A percentile compares a stretch with the other conserved stretches of the same genome.
Evolutionary conservation across 2,329 filamentous ascomycete species (phyloP).

Genomic region (Fusarium nodosum): DNA sequence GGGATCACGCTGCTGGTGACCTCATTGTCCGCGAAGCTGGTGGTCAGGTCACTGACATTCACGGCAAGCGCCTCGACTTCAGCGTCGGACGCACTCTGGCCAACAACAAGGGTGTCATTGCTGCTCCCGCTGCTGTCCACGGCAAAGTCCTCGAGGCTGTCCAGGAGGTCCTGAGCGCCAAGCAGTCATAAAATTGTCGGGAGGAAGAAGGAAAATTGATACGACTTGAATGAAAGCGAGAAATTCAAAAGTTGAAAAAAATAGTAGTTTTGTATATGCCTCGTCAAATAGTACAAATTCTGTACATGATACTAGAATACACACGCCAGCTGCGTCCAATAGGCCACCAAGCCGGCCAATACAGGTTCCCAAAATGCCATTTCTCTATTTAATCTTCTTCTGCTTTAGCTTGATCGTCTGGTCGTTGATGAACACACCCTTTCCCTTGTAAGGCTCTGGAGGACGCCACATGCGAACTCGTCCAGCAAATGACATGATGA

Average conservation of each 20-base stretch:
- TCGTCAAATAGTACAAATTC: constrained; percentile 52
- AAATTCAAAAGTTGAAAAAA: constrained; percentile 40
- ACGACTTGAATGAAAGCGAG: constrained; percentile 22
- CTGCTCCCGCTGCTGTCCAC: constrained; percentile 83
- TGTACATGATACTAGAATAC: constrained; percentile 52
- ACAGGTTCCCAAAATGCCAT: constrained; percentile 5
- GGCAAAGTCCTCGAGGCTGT: constrained; percentile 83
- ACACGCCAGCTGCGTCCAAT: constrained; percentile 48
- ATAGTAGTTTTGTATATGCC: constrained; percentile 50
- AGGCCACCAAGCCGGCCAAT: constrained; percentile 27
- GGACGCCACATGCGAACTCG: constrained; percentile 88
- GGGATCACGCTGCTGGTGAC: constrained; percentile 97
- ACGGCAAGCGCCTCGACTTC: constrained; percentile 89
- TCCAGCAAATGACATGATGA: constrained; percentile 92
- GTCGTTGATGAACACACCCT: constrained; percentile 98
- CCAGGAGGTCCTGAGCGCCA: constrained; percentile 75
- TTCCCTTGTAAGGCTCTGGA: constrained; percentile 98
- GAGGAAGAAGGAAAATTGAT: not conserved
- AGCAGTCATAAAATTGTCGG: constrained; percentile 44
- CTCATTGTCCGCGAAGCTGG: constrained; percentile 95
- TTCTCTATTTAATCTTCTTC: constrained; percentile 89
- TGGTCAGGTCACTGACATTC: constrained; percentile 89
- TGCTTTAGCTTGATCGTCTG: constrained; percentile 98
- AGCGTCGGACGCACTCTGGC: constrained; percentile 85
- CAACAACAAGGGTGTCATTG: constrained; percentile 94